These are phyloP conservation scores for Hibiscus tridactylites DNA, from an alignment of 345 rosid genomes.

Conservation along the genomic window DNA sequence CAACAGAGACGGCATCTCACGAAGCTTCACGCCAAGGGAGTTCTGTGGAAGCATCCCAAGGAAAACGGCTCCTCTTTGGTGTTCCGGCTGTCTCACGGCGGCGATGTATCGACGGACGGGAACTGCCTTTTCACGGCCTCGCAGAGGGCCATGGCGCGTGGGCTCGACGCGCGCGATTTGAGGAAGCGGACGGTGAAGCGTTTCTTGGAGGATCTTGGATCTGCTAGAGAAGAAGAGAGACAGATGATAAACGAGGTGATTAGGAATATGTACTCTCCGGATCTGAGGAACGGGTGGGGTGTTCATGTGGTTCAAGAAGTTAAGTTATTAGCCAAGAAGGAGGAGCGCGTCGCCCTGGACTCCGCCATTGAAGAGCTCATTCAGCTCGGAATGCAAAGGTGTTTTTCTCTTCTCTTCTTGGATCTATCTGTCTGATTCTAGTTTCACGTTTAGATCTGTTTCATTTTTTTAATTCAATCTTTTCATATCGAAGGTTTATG, in stretches of 20 bases:
- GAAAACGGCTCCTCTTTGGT: constrained; percentile 52
- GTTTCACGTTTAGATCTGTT: not conserved
- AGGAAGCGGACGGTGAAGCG: constrained; percentile 63
- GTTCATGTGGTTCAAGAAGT: constrained; percentile 91
- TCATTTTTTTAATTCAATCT: too few relatives aligned
- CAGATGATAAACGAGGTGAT: constrained; percentile 45
- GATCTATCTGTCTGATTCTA: not conserved
- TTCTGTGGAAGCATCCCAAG: constrained; percentile 79
- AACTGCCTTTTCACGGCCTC: constrained; percentile 97
- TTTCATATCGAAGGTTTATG: too few relatives aligned
- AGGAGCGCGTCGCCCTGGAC: constrained; percentile 62
- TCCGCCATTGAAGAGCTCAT: constrained; percentile 71
- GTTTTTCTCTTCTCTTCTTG: not conserved
- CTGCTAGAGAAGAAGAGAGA: constrained; percentile 40
- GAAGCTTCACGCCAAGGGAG: constrained; percentile 70
- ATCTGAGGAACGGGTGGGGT: constrained; percentile 98
- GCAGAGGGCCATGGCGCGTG: constrained; percentile 73
- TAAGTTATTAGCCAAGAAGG: constrained; percentile 68
- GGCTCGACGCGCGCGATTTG: constrained; percentile 58
- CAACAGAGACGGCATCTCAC: constrained; percentile 72
- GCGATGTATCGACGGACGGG: constrained; percentile 90
- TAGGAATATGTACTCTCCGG: constrained; percentile 91
- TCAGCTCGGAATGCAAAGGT: constrained; percentile 91
- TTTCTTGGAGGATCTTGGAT: constrained; percentile 67
- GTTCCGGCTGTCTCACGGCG: constrained; percentile 79